Conservation (phyloP, 331 rosid species). For the Quercus lobata region DNA sequence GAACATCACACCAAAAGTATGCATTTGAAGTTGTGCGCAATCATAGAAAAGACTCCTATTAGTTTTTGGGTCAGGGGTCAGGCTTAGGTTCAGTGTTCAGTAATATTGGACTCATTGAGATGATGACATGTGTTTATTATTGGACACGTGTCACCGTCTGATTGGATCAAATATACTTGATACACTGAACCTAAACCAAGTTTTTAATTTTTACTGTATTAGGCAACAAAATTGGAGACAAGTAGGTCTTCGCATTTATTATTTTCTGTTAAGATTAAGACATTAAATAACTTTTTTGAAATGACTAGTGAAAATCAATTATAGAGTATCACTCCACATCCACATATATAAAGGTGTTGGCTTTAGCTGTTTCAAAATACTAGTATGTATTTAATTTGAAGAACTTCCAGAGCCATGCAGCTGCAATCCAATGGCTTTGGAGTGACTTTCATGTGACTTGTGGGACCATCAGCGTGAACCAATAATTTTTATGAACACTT, state of each 20-base stretch:
- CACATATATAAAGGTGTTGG: neutral
- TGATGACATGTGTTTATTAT: too few relatives aligned
- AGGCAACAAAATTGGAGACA: neutral
- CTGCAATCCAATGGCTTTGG: neutral
- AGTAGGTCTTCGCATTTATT: neutral
- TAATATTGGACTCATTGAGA: rapidly evolving
- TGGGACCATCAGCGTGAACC: neutral
- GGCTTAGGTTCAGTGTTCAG: rapidly evolving
- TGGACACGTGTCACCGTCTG: too few relatives aligned
- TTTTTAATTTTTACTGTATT: too few relatives aligned
- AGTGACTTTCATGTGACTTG: neutral
- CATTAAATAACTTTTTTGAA: neutral
- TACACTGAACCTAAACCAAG: too few relatives aligned
- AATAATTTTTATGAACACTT: neutral
- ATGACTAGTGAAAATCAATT: neutral
- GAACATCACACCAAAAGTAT: too few relatives aligned
- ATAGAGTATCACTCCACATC: neutral
- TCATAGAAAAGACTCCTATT: too few relatives aligned
- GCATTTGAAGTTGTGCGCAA: too few relatives aligned
- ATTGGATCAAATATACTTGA: rapidly evolving
- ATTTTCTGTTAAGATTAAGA: neutral
- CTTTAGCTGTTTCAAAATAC: neutral
- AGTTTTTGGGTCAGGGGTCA: too few relatives aligned
- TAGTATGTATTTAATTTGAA: neutral
- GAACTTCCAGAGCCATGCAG: neutral